These are phyloP conservation scores for Anastatica hierochuntica DNA, from an alignment of 345 rosid genomes.

Conservation along the genomic window DNA sequence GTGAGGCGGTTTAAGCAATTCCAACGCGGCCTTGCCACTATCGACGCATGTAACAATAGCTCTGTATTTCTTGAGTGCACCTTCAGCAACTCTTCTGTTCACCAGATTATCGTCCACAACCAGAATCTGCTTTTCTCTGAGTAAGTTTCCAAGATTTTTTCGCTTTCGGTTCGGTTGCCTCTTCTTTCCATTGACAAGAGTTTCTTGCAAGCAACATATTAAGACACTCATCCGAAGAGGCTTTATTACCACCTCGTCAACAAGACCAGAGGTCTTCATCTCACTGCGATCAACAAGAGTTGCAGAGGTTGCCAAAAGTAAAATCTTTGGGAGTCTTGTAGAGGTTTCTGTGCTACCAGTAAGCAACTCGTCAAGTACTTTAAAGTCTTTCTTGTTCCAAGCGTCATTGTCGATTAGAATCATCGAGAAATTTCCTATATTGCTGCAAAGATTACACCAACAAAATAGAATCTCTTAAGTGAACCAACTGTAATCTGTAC, in stretches of 20 bases:
- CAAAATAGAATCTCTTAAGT: too few relatives aligned
- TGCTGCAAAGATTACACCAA: slow-evolving; percentile 31
- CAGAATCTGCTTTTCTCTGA: slow-evolving; percentile 54
- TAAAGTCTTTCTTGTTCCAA: slow-evolving; percentile 48
- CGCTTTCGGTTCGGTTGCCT: slow-evolving; percentile 33
- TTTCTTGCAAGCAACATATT: slow-evolving; percentile 64
- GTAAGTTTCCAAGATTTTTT: slow-evolving; percentile 40
- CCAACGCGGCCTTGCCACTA: slow-evolving; percentile 61
- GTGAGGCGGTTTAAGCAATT: slow-evolving; percentile 73
- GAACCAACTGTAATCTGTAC: too few relatives aligned
- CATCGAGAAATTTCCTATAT: slow-evolving; percentile 32
- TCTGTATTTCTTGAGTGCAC: slow-evolving; percentile 63
- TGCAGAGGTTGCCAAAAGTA: slow-evolving; percentile 26
- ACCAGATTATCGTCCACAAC: slow-evolving; percentile 90
- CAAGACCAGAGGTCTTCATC: slow-evolving; percentile 43
- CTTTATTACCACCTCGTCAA: slow-evolving; percentile 45
- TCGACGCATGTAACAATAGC: slow-evolving; percentile 78
- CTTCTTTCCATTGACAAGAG: slow-evolving; percentile 48
- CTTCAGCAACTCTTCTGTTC: slow-evolving; percentile 92
- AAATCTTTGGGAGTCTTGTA: background rate
- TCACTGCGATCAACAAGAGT: slow-evolving; percentile 33
- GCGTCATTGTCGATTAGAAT: slow-evolving; percentile 66
- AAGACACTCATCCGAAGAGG: slow-evolving; percentile 67
- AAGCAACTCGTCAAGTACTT: slow-evolving; percentile 16
- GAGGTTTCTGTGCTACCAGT: background rate